phyloP scores from a whole-genome alignment of 2,329 filamentous ascomycete genomes.

The Elsinoe fawcettii region DNA sequence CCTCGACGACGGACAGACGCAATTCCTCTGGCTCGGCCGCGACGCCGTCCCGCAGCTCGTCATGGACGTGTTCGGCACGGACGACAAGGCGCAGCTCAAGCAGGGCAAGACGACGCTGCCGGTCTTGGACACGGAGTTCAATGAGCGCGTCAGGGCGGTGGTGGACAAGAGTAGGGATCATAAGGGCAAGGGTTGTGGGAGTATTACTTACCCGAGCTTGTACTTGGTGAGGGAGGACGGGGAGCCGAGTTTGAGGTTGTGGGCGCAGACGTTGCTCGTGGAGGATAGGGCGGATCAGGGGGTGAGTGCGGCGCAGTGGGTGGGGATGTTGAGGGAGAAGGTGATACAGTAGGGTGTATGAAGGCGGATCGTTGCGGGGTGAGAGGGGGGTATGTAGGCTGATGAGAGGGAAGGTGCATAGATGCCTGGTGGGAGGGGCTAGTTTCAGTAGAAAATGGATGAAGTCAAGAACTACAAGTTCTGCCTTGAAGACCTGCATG shows the following conservation, averaged over 20 bases:
- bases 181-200: constrained; percentile 77
- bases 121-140: constrained; percentile 91
- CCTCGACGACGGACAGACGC: constrained; percentile 93
- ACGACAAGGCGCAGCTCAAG: constrained; percentile 74
- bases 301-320: constrained; percentile 86
- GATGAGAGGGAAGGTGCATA: too few species aligned
- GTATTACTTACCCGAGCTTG: constrained; percentile 83
- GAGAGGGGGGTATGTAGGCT: too few species aligned
- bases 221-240: constrained; percentile 94
- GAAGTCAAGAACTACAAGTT: too few species aligned
- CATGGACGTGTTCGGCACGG: constrained; percentile 79
- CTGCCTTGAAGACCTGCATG: too few species aligned
- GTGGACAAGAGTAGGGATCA: constrained; percentile 89
- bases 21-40: constrained; percentile 93
- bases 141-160: constrained; percentile 83
- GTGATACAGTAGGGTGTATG: constrained; percentile 43
- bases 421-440: too few species aligned
- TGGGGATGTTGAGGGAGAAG: constrained; percentile 90
- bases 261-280: constrained; percentile 92
- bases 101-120: constrained; percentile 86
- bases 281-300: constrained; percentile 93
- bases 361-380: too few species aligned
- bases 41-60: constrained; percentile 87
- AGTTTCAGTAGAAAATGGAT: too few species aligned
- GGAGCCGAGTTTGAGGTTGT: constrained; percentile 87